Percentiles rank a stretch among this genome's conserved stretches.
phyloP scores from a whole-genome alignment of 306 rosid species.

The Elaeagnus macrophylla region DNA sequence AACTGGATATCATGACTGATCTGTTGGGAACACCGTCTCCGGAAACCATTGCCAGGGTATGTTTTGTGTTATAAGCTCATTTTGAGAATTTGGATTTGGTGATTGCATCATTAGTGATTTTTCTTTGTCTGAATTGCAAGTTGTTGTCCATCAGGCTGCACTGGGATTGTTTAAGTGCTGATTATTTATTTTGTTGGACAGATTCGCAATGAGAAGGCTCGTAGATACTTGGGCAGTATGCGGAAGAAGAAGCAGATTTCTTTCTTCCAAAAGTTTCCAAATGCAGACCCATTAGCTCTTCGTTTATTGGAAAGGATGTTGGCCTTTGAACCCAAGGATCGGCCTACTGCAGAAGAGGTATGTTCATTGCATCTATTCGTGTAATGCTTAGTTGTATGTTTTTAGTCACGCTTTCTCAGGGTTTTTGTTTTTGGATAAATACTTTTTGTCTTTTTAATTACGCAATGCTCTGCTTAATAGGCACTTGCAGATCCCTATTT shows the following conservation, averaged over 20 bases:
- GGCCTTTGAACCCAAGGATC: slow-evolving; percentile 93
- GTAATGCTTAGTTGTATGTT: too few species aligned
- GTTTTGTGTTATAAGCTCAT: slow-evolving; percentile 21
- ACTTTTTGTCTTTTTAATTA: slow-evolving; percentile 13
- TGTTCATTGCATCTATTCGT: slow-evolving; percentile 8
- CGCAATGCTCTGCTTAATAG: slow-evolving; percentile 35
- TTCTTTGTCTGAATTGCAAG: slow-evolving; percentile 1
- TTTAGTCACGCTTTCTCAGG: neutral
- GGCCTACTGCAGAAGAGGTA: slow-evolving; percentile 99
- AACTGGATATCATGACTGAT: slow-evolving; percentile 94
- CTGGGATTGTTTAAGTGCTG: neutral
- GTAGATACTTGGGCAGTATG: slow-evolving; percentile 94
- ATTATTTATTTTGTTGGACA: slow-evolving; percentile 19
- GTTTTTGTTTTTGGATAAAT: slow-evolving; percentile 8
- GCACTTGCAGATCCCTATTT: slow-evolving; percentile 97
- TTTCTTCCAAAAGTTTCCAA: slow-evolving; percentile 81
- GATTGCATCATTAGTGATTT: neutral
- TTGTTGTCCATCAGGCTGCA: slow-evolving; percentile 12
- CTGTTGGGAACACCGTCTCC: slow-evolving; percentile 84
- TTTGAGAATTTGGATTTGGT: neutral
- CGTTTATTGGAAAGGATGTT: slow-evolving; percentile 89
- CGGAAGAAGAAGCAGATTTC: slow-evolving; percentile 84
- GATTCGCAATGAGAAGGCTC: slow-evolving; percentile 96
- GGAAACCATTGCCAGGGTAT: slow-evolving; percentile 89
- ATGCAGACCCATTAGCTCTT: slow-evolving; percentile 95